A percentile compares a stretch with the other conserved stretches of the same genome.
These are phyloP conservation scores for Chondrus crispus DNA, from an alignment of 23 red algal genomes.

Conservation along the genomic window DNA sequence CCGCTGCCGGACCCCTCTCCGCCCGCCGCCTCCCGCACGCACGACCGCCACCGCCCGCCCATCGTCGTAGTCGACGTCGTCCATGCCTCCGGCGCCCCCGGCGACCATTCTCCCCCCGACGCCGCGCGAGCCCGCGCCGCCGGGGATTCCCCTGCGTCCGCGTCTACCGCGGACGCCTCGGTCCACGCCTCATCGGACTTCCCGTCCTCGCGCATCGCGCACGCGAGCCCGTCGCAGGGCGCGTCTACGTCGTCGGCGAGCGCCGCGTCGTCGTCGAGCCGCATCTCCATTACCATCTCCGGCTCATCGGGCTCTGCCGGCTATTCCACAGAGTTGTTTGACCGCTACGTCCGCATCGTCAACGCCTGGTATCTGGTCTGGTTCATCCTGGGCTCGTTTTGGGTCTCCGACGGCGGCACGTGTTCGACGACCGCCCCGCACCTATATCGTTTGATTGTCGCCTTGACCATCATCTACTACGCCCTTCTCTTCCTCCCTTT, in stretches of 20 bases:
- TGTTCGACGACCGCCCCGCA: slow-evolving; percentile 84
- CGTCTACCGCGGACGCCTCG: not conserved
- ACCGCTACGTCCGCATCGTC: slow-evolving; percentile 69
- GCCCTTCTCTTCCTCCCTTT: slow-evolving; percentile 92
- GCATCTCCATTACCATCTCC: no score
- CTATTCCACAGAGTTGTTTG: slow-evolving; percentile 48
- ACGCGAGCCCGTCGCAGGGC: no score
- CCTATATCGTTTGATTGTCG: slow-evolving; percentile 85
- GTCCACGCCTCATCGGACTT: not conserved
- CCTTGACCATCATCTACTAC: slow-evolving; percentile 92
- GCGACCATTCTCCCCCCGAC: not conserved
- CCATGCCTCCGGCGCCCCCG: not conserved
- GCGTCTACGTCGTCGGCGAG: no score
- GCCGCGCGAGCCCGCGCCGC: not conserved
- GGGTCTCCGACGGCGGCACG: slow-evolving; percentile 78
- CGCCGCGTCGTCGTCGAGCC: no score
- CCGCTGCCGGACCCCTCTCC: no score
- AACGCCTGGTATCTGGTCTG: slow-evolving; percentile 92
- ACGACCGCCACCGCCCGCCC: not conserved
- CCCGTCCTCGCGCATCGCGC: not conserved
- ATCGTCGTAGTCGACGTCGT: not conserved
- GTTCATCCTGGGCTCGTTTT: slow-evolving; percentile 85
- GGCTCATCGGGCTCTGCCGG: not conserved
- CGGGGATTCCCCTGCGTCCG: not conserved
- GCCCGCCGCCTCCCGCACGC: no score